Conservation (phyloP, 331 rosid species). For the Pyrus hybrid region DNA sequence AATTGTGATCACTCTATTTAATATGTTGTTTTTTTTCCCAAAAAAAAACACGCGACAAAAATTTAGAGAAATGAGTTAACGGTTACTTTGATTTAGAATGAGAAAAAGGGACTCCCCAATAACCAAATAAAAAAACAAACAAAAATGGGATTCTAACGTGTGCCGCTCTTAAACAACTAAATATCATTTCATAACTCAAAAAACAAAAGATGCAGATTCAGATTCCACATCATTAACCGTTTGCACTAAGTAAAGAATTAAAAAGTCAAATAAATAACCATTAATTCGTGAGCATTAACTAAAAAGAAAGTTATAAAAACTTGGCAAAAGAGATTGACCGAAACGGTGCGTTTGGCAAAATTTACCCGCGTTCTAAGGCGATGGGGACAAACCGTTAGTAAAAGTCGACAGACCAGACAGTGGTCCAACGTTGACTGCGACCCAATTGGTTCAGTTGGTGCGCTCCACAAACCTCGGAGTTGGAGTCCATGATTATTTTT, state of each 20-base stretch:
- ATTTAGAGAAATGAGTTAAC: not conserved
- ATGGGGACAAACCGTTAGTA: not conserved
- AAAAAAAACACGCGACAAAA: no score
- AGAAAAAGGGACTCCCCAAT: no score
- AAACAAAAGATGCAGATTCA: not conserved
- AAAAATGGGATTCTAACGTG: no score
- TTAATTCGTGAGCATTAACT: not conserved
- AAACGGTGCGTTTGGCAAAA: not conserved
- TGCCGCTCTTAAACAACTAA: no score
- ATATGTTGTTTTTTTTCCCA: no score
- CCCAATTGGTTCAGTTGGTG: not conserved
- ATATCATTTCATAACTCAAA: no score
- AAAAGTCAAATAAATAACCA: not conserved
- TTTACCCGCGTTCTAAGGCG: not conserved
- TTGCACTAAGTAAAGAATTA: not conserved
- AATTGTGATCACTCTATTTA: no score
- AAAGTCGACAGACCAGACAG: not conserved
- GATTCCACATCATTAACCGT: not conserved
- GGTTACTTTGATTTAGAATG: no score
- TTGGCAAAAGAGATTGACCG: not conserved
- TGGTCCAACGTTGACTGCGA: not conserved
- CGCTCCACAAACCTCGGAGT: constrained; percentile 11
- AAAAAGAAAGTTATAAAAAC: not conserved
- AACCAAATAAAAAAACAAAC: not conserved
- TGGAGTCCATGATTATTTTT: not conserved